Evolutionary conservation across 352 stramenopile species (phyloP), one percentile per base, ranked within the genome.

Genomic region (Pythium volutum): DNA sequence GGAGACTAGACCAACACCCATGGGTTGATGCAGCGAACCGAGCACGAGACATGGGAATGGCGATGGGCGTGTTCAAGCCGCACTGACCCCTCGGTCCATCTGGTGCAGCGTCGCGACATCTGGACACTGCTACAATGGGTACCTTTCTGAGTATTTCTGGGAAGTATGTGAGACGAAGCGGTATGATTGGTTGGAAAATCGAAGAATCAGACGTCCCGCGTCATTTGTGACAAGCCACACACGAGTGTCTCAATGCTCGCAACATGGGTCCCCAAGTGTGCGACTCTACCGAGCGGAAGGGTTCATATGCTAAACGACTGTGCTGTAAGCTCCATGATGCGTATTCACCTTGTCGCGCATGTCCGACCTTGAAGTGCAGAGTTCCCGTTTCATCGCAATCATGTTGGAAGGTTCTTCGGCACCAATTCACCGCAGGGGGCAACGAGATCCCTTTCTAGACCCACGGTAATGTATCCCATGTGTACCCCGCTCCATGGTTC

Each of bases 311-410:
- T 36, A 36, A 36, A 36, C 31, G 31, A n/a, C n/a, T n/a, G n/a
- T n/a, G n/a, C n/a, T n/a, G n/a, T n/a, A n/a, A n/a, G n/a, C 33
- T 38, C 2, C 36, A 18, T 43, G 36, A 43, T 43, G 14, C 18
- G 36, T 43, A 43, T 43, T 20, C 18, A 43, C 36, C 18, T 10
- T 22, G 36, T 43, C 36, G 8, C 15, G 36, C 14, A 20, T 51
- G 45, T 51, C 45, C 45, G 25, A 51, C 45, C 45, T 51, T 51
- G 45, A 55, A 55, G 48, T 42, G 48, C 29, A 15, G 26, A 39
- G 5, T 3, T 18, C 15, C 6, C 0, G 25, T 51, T 43, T 31
- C 10, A 29, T 50, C 22, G 25, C 7, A 27, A 26, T 27, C 25
- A 1, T 16, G 12, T 12, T 15, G 3, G 6, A 7, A 16, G 10